A percentile compares a stretch with the other conserved stretches of the same genome.
These are phyloP conservation scores for Tuber calosporum DNA, from an alignment of 495 filamentous ascomycete species.

Conservation along the genomic window DNA sequence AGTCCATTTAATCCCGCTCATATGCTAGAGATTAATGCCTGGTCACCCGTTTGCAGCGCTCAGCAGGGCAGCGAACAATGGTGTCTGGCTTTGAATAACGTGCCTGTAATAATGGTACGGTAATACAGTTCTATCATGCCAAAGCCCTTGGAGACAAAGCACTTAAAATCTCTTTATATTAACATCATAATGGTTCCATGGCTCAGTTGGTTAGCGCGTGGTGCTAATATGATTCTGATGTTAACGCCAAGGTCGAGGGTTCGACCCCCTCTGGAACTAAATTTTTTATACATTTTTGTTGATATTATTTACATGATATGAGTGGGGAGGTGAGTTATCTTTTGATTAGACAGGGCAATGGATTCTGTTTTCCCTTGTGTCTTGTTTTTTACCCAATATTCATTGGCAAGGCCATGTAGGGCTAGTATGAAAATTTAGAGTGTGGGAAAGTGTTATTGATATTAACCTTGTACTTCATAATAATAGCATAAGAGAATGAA, in stretches of 20 bases:
- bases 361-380: no score
- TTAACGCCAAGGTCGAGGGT: conserved; percentile 36
- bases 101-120: background rate
- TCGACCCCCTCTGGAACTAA: conserved; percentile 36
- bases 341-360: no score
- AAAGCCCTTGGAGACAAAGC: no score
- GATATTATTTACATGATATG: no score
- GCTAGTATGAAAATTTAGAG: no score
- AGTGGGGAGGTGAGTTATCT: no score
- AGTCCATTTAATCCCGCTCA: background rate
- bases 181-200: conserved; percentile 21
- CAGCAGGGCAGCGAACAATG: background rate
- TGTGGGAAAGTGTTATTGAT: no score
- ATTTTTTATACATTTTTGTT: no score
- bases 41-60: background rate
- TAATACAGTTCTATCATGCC: background rate
- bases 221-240: conserved; percentile 31
- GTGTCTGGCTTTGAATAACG: background rate
- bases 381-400: no score
- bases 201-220: conserved; percentile 38
- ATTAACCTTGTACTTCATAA: no score
- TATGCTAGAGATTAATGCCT: background rate
- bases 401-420: no score
- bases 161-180: background rate
- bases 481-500: no score